A percentile compares a stretch with the other conserved stretches of the same genome.
phyloP scores from a whole-genome alignment of 2,329 filamentous ascomycete genomes.

The Diaporthe australafricana region DNA sequence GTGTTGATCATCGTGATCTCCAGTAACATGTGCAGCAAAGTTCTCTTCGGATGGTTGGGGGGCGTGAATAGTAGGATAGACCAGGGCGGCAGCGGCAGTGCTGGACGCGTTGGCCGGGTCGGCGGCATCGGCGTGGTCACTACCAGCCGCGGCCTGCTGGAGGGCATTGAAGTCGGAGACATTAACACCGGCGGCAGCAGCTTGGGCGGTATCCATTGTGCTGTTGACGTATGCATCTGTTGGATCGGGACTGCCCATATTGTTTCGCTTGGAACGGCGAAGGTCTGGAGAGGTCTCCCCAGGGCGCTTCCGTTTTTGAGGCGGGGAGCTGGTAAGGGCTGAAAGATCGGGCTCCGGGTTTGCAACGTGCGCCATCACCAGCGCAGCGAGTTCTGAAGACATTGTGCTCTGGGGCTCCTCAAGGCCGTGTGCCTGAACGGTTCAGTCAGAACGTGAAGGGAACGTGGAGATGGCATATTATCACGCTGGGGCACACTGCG shows the following conservation, averaged over 20 bases:
- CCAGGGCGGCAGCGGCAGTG: constrained; percentile 70
- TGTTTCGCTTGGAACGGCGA: constrained; percentile 34
- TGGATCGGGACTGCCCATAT: constrained; percentile 35
- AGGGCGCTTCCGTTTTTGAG: constrained; percentile 36
- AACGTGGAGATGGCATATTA: neutral
- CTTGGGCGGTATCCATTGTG: constrained; percentile 50
- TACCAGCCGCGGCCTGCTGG: constrained; percentile 60
- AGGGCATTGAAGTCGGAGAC: constrained; percentile 68
- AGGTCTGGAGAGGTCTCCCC: constrained; percentile 36
- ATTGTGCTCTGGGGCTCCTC: constrained; percentile 53
- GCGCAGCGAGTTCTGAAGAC: constrained; percentile 39
- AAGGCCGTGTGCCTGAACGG: constrained; percentile 18
- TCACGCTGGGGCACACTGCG: neutral
- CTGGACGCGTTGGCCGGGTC: constrained; percentile 67
- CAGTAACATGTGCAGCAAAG: constrained; percentile 64
- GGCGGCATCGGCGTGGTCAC: constrained; percentile 58
- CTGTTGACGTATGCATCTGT: constrained; percentile 30
- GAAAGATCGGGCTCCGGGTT: constrained; percentile 35
- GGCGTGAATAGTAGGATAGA: constrained; percentile 71
- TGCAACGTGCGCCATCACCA: constrained; percentile 37
- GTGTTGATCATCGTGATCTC: constrained; percentile 51
- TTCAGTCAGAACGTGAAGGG: neutral
- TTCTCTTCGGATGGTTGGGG: constrained; percentile 69
- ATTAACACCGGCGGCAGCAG: constrained; percentile 60
- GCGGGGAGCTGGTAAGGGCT: constrained; percentile 36